Conservation (phyloP, 192 early-diverging fungal species). For the Backusella luteola region DNA sequence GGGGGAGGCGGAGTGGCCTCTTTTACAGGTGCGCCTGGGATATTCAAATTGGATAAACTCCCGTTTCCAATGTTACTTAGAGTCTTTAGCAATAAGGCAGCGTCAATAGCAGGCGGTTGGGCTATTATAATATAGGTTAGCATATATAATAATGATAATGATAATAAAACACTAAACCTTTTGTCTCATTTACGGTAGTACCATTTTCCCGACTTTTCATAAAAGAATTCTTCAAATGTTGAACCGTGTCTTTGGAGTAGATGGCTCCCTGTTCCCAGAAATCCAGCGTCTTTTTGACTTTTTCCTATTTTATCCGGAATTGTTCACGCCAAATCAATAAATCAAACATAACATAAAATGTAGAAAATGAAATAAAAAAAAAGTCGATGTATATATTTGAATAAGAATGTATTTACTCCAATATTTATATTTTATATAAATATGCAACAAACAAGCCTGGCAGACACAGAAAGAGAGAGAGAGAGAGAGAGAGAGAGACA, state of each 20-base stretch:
- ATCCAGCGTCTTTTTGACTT: constrained; percentile 43
- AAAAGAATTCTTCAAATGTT: constrained; percentile 28
- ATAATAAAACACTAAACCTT: constrained; percentile 10
- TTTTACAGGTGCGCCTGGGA: background rate
- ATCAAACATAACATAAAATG: constrained; percentile 4
- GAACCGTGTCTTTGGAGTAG: constrained; percentile 29
- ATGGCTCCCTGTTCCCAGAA: constrained; percentile 38
- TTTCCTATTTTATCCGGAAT: constrained; percentile 32
- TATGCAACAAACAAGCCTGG: background rate
- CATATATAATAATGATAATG: background rate
- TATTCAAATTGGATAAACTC: constrained; percentile 9
- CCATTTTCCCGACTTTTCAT: constrained; percentile 5
- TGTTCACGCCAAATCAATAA: background rate
- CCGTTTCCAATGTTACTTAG: constrained; percentile 16
- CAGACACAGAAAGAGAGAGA: background rate
- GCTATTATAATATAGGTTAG: background rate
- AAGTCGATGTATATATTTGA: constrained; percentile 1
- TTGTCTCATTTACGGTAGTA: background rate
- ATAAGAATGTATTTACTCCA: background rate
- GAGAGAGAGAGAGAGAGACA: background rate
- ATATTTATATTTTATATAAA: background rate
- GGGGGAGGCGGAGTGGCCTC: background rate
- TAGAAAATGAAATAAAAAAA: background rate
- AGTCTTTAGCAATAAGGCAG: constrained; percentile 14
- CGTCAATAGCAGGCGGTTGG: constrained; percentile 8